Evolutionary conservation across 23 red algal genomes (phyloP).

Genomic region (Pyropia haitanensis): DNA sequence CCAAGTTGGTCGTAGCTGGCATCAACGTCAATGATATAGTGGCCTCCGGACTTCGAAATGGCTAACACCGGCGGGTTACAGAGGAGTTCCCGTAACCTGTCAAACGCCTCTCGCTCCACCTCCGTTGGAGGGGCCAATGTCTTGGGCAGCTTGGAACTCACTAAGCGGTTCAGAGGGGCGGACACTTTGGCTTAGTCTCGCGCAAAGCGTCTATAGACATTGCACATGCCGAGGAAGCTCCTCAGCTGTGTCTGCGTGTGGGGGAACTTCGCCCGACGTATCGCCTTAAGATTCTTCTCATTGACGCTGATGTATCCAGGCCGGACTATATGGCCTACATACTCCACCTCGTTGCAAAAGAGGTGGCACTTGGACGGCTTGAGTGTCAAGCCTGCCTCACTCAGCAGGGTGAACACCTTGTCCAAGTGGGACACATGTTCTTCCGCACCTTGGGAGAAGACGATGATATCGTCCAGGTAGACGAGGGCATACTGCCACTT

Average conservation of each 20-base stretch:
- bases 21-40: conserved; percentile 11
- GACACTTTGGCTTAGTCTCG: conserved; percentile 1
- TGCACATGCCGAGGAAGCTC: conserved; percentile 28
- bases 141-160: neutral
- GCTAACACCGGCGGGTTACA: neutral
- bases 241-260: conserved; percentile 2
- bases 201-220: conserved; percentile 14
- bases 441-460: conserved; percentile 6
- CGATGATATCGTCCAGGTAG: conserved; percentile 4
- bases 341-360: conserved; percentile 1
- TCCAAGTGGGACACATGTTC: conserved; percentile 14
- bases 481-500: neutral
- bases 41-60: neutral
- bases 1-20: no score
- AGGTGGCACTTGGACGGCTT: conserved; percentile 14
- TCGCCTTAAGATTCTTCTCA: conserved; percentile 1
- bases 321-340: conserved; percentile 9
- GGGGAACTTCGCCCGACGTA: neutral
- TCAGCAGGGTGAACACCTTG: conserved; percentile 1
- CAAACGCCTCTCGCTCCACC: conserved; percentile 2
- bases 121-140: neutral
- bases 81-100: neutral
- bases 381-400: conserved; percentile 3
- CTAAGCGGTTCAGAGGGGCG: conserved; percentile 1
- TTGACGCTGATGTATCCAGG: neutral